Conservation (phyloP, 371 early-diverging fungal species). For the Chytridium lagenaria region DNA sequence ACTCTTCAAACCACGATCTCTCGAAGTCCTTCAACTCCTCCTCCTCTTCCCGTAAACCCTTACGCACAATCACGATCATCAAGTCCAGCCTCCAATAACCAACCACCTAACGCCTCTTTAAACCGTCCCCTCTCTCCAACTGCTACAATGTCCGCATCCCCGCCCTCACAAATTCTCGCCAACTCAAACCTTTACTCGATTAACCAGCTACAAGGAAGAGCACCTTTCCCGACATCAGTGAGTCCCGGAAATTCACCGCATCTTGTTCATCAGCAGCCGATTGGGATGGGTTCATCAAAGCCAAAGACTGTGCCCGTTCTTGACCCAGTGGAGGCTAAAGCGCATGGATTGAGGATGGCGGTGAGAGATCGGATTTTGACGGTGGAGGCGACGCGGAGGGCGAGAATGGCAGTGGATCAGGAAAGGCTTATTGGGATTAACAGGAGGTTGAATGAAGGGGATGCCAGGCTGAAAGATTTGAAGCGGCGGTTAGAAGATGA, state of each 20-base stretch:
- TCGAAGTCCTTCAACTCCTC: conserved; percentile 4
- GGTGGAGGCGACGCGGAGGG: conserved; percentile 9
- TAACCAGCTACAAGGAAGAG: not conserved
- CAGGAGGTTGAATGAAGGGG: conserved; percentile 70
- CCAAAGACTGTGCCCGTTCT: not conserved
- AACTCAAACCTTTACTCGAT: not conserved
- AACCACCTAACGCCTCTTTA: not conserved
- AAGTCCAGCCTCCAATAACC: not conserved
- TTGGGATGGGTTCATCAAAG: no score
- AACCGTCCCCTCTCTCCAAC: not conserved
- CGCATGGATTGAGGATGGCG: conserved; percentile 12
- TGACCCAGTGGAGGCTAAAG: conserved; percentile 5
- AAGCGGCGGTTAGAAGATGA: conserved; percentile 58
- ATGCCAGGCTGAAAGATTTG: conserved; percentile 64
- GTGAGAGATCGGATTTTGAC: conserved; percentile 28
- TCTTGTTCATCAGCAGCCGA: conserved; percentile 1
- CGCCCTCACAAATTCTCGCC: not conserved
- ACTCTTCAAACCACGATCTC: conserved; percentile 3
- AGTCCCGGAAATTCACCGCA: conserved; percentile 1
- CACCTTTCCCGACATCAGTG: not conserved
- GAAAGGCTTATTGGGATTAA: conserved; percentile 62
- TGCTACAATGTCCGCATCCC: not conserved
- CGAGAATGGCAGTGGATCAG: conserved; percentile 59
- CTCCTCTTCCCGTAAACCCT: conserved; percentile 10
- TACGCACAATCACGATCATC: conserved; percentile 1